Evolutionary conservation across 805 yeast species (phyloP).

Genomic region (Metschnikowia similis): DNA sequence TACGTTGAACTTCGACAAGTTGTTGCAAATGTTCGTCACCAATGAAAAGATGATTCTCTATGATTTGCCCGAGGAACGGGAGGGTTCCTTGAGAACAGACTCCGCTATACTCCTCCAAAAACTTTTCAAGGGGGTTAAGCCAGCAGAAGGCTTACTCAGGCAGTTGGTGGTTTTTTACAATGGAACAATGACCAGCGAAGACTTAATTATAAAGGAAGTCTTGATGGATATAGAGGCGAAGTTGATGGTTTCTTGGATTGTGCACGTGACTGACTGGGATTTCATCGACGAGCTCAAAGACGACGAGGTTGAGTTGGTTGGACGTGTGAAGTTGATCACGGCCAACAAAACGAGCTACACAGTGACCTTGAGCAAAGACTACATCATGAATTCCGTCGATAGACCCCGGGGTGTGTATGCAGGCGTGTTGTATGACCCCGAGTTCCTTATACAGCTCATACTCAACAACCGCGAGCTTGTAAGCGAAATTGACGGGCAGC

Average conservation of each 20-base stretch:
- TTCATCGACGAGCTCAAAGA: conserved; percentile 40
- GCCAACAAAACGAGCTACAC: conserved; percentile 43
- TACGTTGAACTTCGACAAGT: conserved; percentile 42
- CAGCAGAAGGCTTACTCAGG: conserved; percentile 46
- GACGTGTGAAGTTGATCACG: conserved; percentile 44
- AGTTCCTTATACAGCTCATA: conserved; percentile 59
- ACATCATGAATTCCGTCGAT: conserved; percentile 46
- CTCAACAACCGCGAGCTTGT: conserved; percentile 65
- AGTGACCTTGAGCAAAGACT: conserved; percentile 47
- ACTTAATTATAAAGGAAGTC: conserved; percentile 54
- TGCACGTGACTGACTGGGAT: conserved; percentile 62
- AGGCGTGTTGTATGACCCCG: conserved; percentile 55
- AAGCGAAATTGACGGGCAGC: conserved; percentile 18
- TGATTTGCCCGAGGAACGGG: conserved; percentile 18
- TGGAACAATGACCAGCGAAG: conserved; percentile 63
- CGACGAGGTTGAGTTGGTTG: conserved; percentile 44
- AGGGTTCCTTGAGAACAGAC: conserved; percentile 30
- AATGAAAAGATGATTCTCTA: conserved; percentile 41
- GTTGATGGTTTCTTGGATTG: conserved; percentile 59
- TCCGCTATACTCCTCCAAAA: conserved; percentile 45
- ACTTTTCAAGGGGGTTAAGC: conserved; percentile 45
- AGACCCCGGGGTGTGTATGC: conserved; percentile 17
- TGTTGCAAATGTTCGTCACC: conserved; percentile 61
- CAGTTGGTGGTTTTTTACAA: conserved; percentile 46
- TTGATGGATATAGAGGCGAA: conserved; percentile 55